A percentile compares a stretch with the other conserved stretches of the same genome.
Evolutionary conservation across 257 asterid species (phyloP).

Genomic region (Fraxinus quadrangulata): DNA sequence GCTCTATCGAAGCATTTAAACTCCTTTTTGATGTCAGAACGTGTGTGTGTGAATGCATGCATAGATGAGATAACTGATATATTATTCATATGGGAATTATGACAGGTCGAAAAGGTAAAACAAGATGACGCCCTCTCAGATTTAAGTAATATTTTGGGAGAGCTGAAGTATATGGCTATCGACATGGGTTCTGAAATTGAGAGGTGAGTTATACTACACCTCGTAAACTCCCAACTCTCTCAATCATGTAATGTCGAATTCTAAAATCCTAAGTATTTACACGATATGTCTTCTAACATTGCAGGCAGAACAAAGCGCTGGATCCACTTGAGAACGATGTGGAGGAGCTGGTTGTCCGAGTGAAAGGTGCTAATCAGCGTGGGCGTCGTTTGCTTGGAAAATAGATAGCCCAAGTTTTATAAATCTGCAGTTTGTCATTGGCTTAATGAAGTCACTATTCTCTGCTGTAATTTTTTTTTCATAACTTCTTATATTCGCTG

Average conservation of each 20-base stretch:
- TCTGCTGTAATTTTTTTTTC: no score
- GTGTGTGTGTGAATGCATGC: neutral
- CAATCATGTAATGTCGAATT: no score
- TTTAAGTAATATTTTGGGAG: slow-evolving; percentile 68
- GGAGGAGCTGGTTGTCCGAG: slow-evolving; percentile 63
- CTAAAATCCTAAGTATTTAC: neutral
- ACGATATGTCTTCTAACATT: slow-evolving; percentile 19
- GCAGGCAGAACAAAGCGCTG: slow-evolving; percentile 63
- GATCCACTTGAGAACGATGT: slow-evolving; percentile 59
- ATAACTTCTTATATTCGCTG: neutral
- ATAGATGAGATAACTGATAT: slow-evolving; percentile 9
- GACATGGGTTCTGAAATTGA: slow-evolving; percentile 85
- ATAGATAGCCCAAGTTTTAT: slow-evolving; percentile 24
- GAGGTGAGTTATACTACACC: slow-evolving; percentile 41
- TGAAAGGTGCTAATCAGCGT: slow-evolving; percentile 62
- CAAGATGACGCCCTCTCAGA: slow-evolving; percentile 76
- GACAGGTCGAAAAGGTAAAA: slow-evolving; percentile 68
- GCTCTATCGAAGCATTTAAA: neutral
- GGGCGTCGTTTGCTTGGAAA: slow-evolving; percentile 62
- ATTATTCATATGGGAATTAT: neutral
- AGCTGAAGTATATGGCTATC: slow-evolving; percentile 74
- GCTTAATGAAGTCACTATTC: neutral
- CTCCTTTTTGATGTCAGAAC: neutral
- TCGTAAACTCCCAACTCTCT: neutral
- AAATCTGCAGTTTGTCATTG: slow-evolving; percentile 13